These are phyloP conservation scores for Zasmidium cellare DNA, from an alignment of 2,329 filamentous ascomycete species.

Conservation along the genomic window DNA sequence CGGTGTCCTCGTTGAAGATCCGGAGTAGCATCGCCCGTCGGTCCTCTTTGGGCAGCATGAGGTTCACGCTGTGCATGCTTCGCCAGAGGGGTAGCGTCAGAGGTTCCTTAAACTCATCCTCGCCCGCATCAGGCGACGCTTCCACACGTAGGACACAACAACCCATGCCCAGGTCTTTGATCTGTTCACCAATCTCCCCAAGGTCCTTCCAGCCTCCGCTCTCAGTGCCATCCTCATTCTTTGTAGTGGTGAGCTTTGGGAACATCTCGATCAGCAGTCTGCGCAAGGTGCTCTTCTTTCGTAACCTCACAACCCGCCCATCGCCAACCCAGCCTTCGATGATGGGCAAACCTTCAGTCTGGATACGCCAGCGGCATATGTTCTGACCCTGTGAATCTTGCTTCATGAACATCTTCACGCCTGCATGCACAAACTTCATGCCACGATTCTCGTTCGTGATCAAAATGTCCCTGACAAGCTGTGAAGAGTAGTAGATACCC, in stretches of 20 bases:
- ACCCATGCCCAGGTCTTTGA: constrained; percentile 79
- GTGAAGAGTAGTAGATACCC: constrained; percentile 94
- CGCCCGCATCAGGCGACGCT: constrained; percentile 28
- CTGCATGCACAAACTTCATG: constrained; percentile 93
- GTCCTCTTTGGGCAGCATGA: constrained; percentile 98
- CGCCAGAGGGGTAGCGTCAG: constrained; percentile 95
- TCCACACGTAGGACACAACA: constrained; percentile 84
- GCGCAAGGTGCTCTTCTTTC: constrained; percentile 75
- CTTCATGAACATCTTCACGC: constrained; percentile 99
- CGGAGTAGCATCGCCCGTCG: constrained; percentile 85
- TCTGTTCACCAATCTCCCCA: constrained; percentile 83
- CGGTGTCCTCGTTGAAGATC: constrained; percentile 85
- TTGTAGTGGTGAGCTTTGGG: constrained; percentile 65
- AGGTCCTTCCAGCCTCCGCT: constrained; percentile 71
- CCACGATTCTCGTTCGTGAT: constrained; percentile 84
- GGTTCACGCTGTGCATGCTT: constrained; percentile 84
- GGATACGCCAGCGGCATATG: constrained; percentile 91
- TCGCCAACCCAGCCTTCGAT: constrained; percentile 87
- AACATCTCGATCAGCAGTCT: constrained; percentile 95
- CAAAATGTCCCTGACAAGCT: constrained; percentile 81
- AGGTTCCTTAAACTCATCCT: constrained; percentile 65
- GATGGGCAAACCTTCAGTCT: constrained; percentile 89
- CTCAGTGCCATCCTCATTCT: constrained; percentile 41
- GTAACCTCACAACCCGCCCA: constrained; percentile 71
- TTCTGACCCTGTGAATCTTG: constrained; percentile 86